Percentiles rank a stretch among this genome's conserved stretches.
Evolutionary conservation across 352 stramenopile genomes (phyloP).

Genomic region (Globisporangium splendens): DNA sequence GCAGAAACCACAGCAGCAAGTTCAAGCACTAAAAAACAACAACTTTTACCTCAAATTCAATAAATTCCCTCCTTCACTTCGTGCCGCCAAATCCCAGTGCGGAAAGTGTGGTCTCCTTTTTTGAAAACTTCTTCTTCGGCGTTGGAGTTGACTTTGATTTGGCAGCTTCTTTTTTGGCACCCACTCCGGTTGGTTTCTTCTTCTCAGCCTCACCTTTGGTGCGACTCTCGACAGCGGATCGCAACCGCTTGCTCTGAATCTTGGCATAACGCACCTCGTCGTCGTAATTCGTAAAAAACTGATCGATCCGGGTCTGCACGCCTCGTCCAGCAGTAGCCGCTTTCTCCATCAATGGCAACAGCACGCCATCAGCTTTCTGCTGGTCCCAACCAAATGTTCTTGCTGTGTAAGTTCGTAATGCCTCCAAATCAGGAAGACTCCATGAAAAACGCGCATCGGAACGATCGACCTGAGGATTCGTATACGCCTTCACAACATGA

Average conservation of each 20-base stretch:
- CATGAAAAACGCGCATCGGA: conserved; percentile 91
- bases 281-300: conserved; percentile 95
- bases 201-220: not conserved
- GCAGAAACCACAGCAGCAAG: too few species aligned
- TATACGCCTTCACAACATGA: conserved; percentile 92
- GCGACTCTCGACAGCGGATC: conserved; percentile 63
- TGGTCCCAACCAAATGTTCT: conserved; percentile 92
- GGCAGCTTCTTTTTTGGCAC: not conserved
- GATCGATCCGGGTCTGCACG: conserved; percentile 92
- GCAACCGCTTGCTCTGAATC: conserved; percentile 86
- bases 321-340: conserved; percentile 26
- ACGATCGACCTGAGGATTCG: conserved; percentile 85
- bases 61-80: not conserved
- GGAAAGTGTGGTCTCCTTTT: conserved; percentile 16
- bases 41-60: too few species aligned
- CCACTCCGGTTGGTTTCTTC: not conserved
- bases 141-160: not conserved
- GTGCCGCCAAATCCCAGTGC: conserved; percentile 7
- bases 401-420: conserved; percentile 84
- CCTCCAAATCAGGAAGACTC: conserved; percentile 86
- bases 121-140: conserved; percentile 10
- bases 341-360: conserved; percentile 88
- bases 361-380: conserved; percentile 83
- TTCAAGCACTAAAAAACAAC: too few species aligned
- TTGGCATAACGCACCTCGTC: conserved; percentile 95